These are phyloP conservation scores for Nidula microcarpa DNA, from an alignment of 768 basidiomycete genomes.

Conservation along the genomic window DNA sequence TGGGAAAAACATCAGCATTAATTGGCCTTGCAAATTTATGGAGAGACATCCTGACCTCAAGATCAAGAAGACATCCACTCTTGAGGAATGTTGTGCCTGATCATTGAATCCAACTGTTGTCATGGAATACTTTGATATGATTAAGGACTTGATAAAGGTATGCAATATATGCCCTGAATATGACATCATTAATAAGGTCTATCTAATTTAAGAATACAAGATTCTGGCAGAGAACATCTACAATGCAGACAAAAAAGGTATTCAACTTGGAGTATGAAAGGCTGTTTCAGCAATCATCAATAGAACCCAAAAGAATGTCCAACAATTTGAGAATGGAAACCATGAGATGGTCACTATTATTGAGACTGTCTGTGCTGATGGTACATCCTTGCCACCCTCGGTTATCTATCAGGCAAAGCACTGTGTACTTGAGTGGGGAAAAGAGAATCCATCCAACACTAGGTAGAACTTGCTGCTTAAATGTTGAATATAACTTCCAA, in stretches of 20 bases:
- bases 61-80: background rate
- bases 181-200: no score
- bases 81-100: background rate
- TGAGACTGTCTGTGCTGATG: conserved; percentile 34
- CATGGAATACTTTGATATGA: background rate
- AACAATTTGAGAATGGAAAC: conserved; percentile 7
- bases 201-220: background rate
- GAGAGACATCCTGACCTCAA: background rate
- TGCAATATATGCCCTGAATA: no score
- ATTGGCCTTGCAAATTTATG: background rate
- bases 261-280: conserved; percentile 6
- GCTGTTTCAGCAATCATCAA: background rate
- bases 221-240: conserved; percentile 6
- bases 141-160: background rate
- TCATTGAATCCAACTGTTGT: background rate
- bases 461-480: no score
- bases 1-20: background rate
- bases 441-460: conserved; percentile 22
- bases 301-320: background rate
- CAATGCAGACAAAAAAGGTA: conserved; percentile 7
- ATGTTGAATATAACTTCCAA: no score
- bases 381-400: conserved; percentile 23
- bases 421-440: conserved; percentile 16
- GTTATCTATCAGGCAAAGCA: conserved; percentile 28
- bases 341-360: conserved; percentile 39